These are phyloP conservation scores for Xylaria digitata DNA, from an alignment of 2,329 filamentous ascomycete species.

Conservation along the genomic window DNA sequence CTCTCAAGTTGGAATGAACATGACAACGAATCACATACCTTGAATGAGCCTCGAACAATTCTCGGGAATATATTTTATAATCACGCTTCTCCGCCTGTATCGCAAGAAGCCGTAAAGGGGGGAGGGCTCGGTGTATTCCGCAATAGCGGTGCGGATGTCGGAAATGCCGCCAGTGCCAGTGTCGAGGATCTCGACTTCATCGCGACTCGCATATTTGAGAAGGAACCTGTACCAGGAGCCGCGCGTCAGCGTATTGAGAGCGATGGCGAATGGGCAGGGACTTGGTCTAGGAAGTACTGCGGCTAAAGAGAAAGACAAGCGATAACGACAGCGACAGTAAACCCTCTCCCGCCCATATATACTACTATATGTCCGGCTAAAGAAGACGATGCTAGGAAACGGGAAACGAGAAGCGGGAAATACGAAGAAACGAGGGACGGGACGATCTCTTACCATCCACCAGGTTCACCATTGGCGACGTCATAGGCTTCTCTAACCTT, in stretches of 20 bases:
- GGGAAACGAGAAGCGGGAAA: slow-evolving; percentile 1
- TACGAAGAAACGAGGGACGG: slow-evolving; percentile 7
- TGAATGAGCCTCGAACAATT: slow-evolving; percentile 90
- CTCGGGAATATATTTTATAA: slow-evolving; percentile 93
- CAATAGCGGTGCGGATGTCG: slow-evolving; percentile 83
- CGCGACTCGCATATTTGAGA: slow-evolving; percentile 88
- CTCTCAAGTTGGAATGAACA: not conserved
- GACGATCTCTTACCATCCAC: slow-evolving; percentile 82
- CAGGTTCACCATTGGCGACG: slow-evolving; percentile 80
- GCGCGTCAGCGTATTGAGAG: slow-evolving; percentile 37
- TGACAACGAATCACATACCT: slow-evolving; percentile 69
- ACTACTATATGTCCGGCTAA: slow-evolving; percentile 16
- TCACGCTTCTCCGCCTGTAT: slow-evolving; percentile 87
- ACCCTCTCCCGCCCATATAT: slow-evolving; percentile 24
- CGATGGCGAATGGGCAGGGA: not conserved
- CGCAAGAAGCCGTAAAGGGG: slow-evolving; percentile 92
- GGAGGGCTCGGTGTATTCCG: slow-evolving; percentile 82
- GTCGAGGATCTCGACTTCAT: slow-evolving; percentile 83
- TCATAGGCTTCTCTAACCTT: slow-evolving; percentile 88
- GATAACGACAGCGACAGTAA: slow-evolving; percentile 30
- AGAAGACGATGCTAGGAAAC: slow-evolving; percentile 1
- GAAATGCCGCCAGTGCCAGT: slow-evolving; percentile 83
- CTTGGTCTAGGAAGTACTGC: not conserved
- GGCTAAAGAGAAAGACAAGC: slow-evolving; percentile 25
- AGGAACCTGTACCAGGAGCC: slow-evolving; percentile 76